Conservation (phyloP, 805 yeast species). For the Candida peoriensis region DNA sequence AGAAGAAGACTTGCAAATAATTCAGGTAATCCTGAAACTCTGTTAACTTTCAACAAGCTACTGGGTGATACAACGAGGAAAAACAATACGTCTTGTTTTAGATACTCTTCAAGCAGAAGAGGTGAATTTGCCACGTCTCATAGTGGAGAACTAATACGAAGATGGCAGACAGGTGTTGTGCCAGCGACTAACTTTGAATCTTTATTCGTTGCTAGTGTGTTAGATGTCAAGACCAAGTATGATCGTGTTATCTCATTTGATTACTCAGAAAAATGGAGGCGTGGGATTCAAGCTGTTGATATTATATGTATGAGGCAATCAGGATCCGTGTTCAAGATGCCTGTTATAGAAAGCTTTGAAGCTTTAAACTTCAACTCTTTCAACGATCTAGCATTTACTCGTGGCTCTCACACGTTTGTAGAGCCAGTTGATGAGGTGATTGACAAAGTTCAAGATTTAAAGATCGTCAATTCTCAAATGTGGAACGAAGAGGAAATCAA, state of each 20-base stretch:
- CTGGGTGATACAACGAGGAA: slow-evolving; percentile 58
- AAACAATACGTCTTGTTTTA: slow-evolving; percentile 57
- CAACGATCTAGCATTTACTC: slow-evolving; percentile 59
- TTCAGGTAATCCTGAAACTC: slow-evolving; percentile 47
- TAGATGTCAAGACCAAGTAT: slow-evolving; percentile 67
- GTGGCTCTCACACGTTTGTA: slow-evolving; percentile 47
- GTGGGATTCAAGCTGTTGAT: slow-evolving; percentile 53
- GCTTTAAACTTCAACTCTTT: slow-evolving; percentile 60
- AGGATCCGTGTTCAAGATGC: slow-evolving; percentile 81
- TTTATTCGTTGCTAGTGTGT: slow-evolving; percentile 69
- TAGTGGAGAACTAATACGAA: slow-evolving; percentile 68
- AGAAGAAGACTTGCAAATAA: slow-evolving; percentile 49
- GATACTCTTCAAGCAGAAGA: slow-evolving; percentile 58
- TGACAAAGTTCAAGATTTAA: slow-evolving; percentile 16
- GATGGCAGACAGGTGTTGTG: slow-evolving; percentile 72
- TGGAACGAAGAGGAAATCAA: slow-evolving; percentile 22
- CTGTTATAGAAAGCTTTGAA: slow-evolving; percentile 61
- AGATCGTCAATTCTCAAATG: slow-evolving; percentile 25
- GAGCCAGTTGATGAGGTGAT: slow-evolving; percentile 28
- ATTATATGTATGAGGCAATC: slow-evolving; percentile 87
- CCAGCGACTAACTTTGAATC: slow-evolving; percentile 46
- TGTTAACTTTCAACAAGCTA: slow-evolving; percentile 54
- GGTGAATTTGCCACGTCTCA: slow-evolving; percentile 79
- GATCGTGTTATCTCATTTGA: slow-evolving; percentile 86
- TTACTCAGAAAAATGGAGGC: slow-evolving; percentile 36